phyloP scores from a whole-genome alignment of 495 filamentous ascomycete genomes.

The Podospora pseudoanserina region DNA sequence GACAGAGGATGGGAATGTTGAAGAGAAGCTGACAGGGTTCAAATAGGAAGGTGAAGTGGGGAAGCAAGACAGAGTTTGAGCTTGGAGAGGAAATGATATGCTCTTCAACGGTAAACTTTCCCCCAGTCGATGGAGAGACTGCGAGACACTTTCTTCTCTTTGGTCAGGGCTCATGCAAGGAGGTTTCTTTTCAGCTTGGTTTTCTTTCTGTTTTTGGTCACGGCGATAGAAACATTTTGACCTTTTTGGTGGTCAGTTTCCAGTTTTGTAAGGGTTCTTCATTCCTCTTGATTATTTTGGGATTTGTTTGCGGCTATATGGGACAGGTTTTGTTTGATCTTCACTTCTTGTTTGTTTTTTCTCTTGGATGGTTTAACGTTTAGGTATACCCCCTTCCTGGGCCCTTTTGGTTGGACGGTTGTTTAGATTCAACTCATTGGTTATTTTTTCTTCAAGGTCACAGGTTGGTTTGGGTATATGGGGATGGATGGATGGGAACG shows the following conservation, averaged over 20 bases:
- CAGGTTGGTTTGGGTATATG: neutral
- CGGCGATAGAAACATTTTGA: neutral
- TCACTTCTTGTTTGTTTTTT: neutral
- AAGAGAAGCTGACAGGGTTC: neutral
- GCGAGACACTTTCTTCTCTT: neutral
- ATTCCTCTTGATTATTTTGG: neutral
- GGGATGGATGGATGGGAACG: neutral
- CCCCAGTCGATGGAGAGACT: neutral
- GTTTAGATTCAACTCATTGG: neutral
- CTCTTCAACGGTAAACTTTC: neutral
- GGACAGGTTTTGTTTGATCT: neutral
- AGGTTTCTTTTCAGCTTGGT: constrained; percentile 3
- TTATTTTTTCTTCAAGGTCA: neutral
- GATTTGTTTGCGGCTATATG: neutral
- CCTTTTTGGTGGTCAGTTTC: neutral
- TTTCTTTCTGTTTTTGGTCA: constrained; percentile 2
- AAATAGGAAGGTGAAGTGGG: neutral
- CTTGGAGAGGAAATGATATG: constrained; percentile 6
- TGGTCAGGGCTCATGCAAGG: neutral
- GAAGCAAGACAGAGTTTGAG: neutral
- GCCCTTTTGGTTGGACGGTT: neutral
- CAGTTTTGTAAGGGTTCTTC: neutral
- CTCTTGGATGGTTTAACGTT: neutral
- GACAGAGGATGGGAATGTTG: neutral
- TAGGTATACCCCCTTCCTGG: neutral